Evolutionary conservation across 2,329 filamentous ascomycete genomes (phyloP).

Genomic region (Arthroderma sp.): DNA sequence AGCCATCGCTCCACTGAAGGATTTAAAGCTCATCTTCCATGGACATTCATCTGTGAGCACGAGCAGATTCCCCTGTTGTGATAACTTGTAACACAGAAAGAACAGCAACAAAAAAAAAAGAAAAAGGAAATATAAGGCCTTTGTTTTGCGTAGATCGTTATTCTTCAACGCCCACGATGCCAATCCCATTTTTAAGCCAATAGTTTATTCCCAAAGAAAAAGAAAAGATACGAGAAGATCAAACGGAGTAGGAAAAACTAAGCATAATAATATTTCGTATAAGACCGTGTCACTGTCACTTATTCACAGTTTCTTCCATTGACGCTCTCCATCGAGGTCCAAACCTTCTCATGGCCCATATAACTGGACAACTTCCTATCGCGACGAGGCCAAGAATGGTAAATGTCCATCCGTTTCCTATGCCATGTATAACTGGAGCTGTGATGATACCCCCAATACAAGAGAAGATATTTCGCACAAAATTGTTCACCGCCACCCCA

Average conservation of each 20-base stretch:
- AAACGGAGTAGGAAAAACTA: background rate
- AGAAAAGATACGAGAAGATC: too few relatives aligned
- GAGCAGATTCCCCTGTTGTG: too few relatives aligned
- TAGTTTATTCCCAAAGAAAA: too few relatives aligned
- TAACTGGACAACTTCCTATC: constrained; percentile 44
- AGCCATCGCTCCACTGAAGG: too few relatives aligned
- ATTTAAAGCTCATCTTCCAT: too few relatives aligned
- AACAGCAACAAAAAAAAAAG: too few relatives aligned
- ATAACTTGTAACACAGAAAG: too few relatives aligned
- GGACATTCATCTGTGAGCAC: too few relatives aligned
- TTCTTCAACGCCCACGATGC: too few relatives aligned
- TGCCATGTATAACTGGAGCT: constrained; percentile 54
- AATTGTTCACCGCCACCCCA: constrained; percentile 71
- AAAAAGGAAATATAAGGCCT: too few relatives aligned
- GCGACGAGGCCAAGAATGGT: constrained; percentile 46
- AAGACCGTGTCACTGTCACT: background rate
- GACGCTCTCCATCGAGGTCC: constrained; percentile 49
- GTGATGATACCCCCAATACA: constrained; percentile 58
- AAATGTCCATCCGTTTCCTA: constrained; percentile 66
- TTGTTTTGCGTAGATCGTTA: too few relatives aligned
- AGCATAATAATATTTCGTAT: background rate
- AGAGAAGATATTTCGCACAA: constrained; percentile 63
- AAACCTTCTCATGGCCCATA: constrained; percentile 49
- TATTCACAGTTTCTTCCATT: constrained; percentile 39
- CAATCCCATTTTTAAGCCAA: too few relatives aligned